Base-by-base conservation (phyloP, 192 early-diverging fungal genomes). In the Cetraspora pellucida region DNA sequence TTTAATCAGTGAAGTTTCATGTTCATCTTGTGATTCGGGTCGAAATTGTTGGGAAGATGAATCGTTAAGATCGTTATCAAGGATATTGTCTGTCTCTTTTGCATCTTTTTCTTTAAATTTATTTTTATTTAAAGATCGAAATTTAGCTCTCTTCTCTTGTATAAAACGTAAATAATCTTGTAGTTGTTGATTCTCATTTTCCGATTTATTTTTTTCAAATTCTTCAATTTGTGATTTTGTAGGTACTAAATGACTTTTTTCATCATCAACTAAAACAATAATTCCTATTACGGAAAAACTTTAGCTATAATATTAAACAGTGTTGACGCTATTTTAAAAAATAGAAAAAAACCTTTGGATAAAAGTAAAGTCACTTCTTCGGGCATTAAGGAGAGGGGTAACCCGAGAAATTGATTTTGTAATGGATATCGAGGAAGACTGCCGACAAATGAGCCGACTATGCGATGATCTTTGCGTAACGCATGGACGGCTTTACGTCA, bases 381-480 rank as follows among this genome's bases (percentile, higher is more conserved):
- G 16, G 89, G 89, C 28, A 92, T 74, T n/a, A 96, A 81, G 9
- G 87, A 45, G 2, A 95, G 80, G 1, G 95, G 95, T 23, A 96
- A 80, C 0, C 89, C 89, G 76, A 89, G 90, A 78, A 90, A 93
- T 17, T 83, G 85, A 81, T 94, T 96, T 80, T 96, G 94, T 74
- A 90, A 78, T 0, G 94, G 91, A 67, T 85, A 87, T 14, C 85
- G 76, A 9, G 93, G 90, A 2, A 94, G 82, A 14, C 87, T 88
- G 5, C 93, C 94, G 8, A 89, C 81, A 16, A 94, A 79, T 0
- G 91, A 84, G 10, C 93, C 93, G 16, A 93, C 84, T 25, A 95
- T 88, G 28, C 86, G 83, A 59, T 88, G 77, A 11, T 85, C 71
- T 16, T 76, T 82, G 27, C 93, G 86, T 49, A 95, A 74, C 1